Evolutionary conservation across 805 yeast genomes (phyloP).

Genomic region (Metschnikowia anglica): DNA sequence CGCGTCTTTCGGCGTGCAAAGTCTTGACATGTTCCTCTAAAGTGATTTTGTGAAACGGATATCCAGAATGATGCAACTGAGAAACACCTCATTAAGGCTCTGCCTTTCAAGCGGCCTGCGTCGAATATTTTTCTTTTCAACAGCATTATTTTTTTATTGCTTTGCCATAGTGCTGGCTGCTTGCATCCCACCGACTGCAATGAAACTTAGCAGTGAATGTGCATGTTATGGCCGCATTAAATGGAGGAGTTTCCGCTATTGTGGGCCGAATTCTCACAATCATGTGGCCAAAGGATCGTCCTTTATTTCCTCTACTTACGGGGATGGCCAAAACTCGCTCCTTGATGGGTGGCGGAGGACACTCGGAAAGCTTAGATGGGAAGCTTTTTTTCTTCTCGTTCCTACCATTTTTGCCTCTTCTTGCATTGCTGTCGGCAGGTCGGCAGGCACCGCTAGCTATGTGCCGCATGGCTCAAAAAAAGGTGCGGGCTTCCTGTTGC

Average conservation of each 20-base stretch:
- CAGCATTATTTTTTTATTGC: not conserved
- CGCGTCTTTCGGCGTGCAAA: not conserved
- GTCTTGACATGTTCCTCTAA: not conserved
- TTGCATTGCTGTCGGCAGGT: slow-evolving; percentile 5
- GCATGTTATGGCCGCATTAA: not conserved
- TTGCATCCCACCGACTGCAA: too few relatives aligned
- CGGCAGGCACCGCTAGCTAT: slow-evolving; percentile 1
- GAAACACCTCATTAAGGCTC: not conserved
- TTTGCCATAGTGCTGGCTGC: too few relatives aligned
- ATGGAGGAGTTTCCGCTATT: too few relatives aligned
- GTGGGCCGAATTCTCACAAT: too few relatives aligned
- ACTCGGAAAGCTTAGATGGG: not conserved
- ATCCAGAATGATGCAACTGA: not conserved
- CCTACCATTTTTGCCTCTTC: not conserved
- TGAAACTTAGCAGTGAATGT: not conserved
- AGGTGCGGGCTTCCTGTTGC: not conserved
- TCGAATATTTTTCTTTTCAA: not conserved
- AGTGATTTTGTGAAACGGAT: not conserved
- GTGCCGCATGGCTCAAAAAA: not conserved
- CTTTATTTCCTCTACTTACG: not conserved
- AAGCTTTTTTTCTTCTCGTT: not conserved
- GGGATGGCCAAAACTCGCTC: not conserved
- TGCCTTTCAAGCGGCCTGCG: not conserved
- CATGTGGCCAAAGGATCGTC: not conserved
- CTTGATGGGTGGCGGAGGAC: not conserved